A percentile compares a stretch with the other conserved stretches of the same genome.
Evolutionary conservation across 2,329 filamentous ascomycete genomes (phyloP).

Genomic region (Trichoderma simmonsii): DNA sequence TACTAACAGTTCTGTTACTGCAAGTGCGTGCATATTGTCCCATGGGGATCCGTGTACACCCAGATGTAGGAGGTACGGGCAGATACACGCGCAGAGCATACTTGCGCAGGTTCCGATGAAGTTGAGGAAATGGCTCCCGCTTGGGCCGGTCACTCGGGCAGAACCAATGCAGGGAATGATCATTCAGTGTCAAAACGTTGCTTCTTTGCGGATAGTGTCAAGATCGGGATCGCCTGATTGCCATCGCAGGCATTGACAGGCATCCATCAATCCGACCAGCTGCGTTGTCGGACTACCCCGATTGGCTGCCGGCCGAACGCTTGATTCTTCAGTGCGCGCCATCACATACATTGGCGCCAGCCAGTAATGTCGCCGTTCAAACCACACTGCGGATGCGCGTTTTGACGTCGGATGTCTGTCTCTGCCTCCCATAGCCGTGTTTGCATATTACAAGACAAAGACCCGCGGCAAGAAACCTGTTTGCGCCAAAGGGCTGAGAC

Average conservation of each 20-base stretch:
- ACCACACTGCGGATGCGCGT: not conserved
- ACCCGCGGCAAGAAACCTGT: not conserved
- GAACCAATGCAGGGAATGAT: not conserved
- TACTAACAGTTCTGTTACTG: not conserved
- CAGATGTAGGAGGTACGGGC: not conserved
- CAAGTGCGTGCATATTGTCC: not conserved
- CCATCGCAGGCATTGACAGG: not conserved
- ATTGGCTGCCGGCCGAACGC: slow-evolving; percentile 1
- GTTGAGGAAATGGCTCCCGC: not conserved
- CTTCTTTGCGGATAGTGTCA: not conserved
- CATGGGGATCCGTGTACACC: not conserved
- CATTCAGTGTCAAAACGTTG: not conserved
- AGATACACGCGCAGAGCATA: not conserved
- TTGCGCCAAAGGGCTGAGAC: slow-evolving; percentile 1
- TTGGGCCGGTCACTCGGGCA: not conserved
- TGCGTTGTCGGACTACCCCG: slow-evolving; percentile 9
- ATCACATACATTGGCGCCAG: not conserved
- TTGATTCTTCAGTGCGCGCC: not conserved
- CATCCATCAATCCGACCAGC: slow-evolving; percentile 9
- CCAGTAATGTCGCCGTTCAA: not conserved
- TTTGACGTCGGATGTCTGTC: slow-evolving; percentile 7
- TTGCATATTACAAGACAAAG: not conserved
- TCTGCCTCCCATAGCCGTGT: not conserved
- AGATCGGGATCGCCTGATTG: slow-evolving; percentile 13
- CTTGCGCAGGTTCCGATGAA: not conserved